Base-by-base conservation (phyloP, 176 grass and related monocot genomes). In the Cenchrus americanus region DNA sequence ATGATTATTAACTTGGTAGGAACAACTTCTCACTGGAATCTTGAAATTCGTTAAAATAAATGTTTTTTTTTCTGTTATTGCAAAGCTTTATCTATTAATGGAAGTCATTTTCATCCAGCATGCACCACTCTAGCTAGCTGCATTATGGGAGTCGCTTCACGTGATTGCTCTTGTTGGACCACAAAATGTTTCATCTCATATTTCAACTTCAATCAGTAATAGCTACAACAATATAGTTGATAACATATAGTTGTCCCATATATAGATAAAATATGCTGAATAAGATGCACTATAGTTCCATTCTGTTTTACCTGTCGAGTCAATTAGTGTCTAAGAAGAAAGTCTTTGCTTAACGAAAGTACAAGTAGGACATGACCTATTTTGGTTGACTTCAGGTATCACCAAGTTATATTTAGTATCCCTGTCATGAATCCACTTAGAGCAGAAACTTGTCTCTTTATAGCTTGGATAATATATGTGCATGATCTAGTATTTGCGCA, bases 181-280 rank as follows among this genome's bases (percentile, higher is more conserved):
- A 10, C 1, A 15, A 49, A 66, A 34, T 7, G 14, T 10, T 3
- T 54, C 46, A 64, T 76, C 32, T 46, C 5, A 43, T 53, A 76
- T 85, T 82, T 85, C 57, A 77, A 87, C 54, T 83, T 82, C 58
- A 50, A 61, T 42, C 21, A n/a, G 63, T 55, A 73, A 66, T 23
- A 21, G 50, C 19, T 57, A 67, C 30, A 49, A 7, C 65, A 71
- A 52, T 83, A 77, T 15, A 71, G 5, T 1, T 7, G 27, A 51
- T 21, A 83, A 41, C 14, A 78, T 41, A 57, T 57, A 60, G 3
- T 10, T n/a, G 24, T 78, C 10, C 74, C 42, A 86, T 52, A 42
- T 79, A 27, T 10, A 14, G 57, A 37, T 65, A 73, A 79, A 78
- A 52, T 83, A 77, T 21, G 63, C 2, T 0, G 11, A 42, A 42